These are phyloP conservation scores for Borovskyia barvae DNA, from an alignment of 208 protist species.

Conservation along the genomic window DNA sequence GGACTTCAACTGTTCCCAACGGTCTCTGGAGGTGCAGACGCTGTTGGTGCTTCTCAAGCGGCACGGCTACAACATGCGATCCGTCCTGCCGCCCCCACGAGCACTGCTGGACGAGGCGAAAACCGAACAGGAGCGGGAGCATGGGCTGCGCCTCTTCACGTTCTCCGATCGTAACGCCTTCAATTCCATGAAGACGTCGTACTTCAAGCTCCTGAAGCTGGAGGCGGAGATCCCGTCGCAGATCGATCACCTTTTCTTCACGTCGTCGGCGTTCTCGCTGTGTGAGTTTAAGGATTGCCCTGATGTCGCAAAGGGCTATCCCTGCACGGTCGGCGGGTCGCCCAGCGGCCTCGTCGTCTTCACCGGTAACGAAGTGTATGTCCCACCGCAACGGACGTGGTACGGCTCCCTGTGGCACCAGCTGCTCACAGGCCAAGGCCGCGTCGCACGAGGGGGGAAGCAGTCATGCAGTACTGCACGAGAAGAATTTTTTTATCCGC, in stretches of 20 bases:
- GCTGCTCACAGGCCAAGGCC: constrained; percentile 12
- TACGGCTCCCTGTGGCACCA: constrained; percentile 16
- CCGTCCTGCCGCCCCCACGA: constrained; percentile 54
- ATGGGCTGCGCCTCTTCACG: constrained; percentile 42
- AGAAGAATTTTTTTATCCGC: constrained; percentile 31
- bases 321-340: constrained; percentile 24
- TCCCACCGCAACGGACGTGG: constrained; percentile 12
- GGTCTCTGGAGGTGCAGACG: constrained; percentile 79
- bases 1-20: constrained; percentile 83
- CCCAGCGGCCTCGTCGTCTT: constrained; percentile 80
- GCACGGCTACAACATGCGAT: constrained; percentile 62
- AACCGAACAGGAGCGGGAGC: constrained; percentile 17
- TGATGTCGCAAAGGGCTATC: constrained; percentile 44
- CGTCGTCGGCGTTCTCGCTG: constrained; percentile 37
- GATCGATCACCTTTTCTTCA: constrained; percentile 89
- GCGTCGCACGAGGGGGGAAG: not conserved
- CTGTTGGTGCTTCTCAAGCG: constrained; percentile 72
- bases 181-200: constrained; percentile 70
- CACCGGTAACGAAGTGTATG: constrained; percentile 54
- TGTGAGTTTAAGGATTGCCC: constrained; percentile 70
- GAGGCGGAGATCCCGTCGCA: constrained; percentile 72
- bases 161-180: constrained; percentile 77
- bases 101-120: constrained; percentile 17
- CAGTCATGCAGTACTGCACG: not conserved
- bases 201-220: constrained; percentile 74